These are phyloP conservation scores for Ustilago sp. DNA, from an alignment of 1,284 basidiomycete species.

Conservation along the genomic window DNA sequence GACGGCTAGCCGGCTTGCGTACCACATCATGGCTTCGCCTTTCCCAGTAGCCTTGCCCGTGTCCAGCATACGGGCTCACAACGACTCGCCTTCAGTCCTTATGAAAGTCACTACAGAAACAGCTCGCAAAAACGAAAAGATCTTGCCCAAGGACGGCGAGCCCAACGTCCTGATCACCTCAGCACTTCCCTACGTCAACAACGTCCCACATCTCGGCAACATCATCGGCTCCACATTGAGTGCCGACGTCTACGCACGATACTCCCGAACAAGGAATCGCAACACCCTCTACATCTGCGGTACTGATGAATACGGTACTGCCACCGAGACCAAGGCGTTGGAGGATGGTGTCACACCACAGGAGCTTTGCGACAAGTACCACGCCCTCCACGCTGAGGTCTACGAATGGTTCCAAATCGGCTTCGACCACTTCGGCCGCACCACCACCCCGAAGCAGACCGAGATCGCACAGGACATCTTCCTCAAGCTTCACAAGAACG, in stretches of 20 bases:
- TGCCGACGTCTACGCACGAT: conserved; percentile 96
- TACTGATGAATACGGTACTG: conserved; percentile 98
- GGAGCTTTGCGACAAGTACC: conserved; percentile 93
- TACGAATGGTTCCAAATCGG: conserved; percentile 94
- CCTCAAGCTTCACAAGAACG: conserved; percentile 66
- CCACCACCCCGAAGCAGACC: conserved; percentile 89
- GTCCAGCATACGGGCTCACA: conserved; percentile 48
- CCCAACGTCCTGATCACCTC: conserved; percentile 84
- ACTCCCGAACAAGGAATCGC: conserved; percentile 73
- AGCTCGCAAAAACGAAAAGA: conserved; percentile 51
- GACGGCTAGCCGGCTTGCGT: conserved; percentile 24
- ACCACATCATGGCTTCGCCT: conserved; percentile 64
- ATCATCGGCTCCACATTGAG: conserved; percentile 96
- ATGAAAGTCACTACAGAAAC: conserved; percentile 61
- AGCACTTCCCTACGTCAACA: conserved; percentile 96
- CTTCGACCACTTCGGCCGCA: conserved; percentile 97
- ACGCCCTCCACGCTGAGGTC: conserved; percentile 87
- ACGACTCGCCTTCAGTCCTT: conserved; percentile 52
- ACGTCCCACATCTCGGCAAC: conserved; percentile 98
- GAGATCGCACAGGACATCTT: conserved; percentile 72
- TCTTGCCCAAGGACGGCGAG: conserved; percentile 62
- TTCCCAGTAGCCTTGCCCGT: conserved; percentile 60
- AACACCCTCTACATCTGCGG: conserved; percentile 85
- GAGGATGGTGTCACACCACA: conserved; percentile 90
- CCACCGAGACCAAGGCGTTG: conserved; percentile 95